phyloP scores from a whole-genome alignment of 768 basidiomycete genomes.

The Termitomyces sp. region DNA sequence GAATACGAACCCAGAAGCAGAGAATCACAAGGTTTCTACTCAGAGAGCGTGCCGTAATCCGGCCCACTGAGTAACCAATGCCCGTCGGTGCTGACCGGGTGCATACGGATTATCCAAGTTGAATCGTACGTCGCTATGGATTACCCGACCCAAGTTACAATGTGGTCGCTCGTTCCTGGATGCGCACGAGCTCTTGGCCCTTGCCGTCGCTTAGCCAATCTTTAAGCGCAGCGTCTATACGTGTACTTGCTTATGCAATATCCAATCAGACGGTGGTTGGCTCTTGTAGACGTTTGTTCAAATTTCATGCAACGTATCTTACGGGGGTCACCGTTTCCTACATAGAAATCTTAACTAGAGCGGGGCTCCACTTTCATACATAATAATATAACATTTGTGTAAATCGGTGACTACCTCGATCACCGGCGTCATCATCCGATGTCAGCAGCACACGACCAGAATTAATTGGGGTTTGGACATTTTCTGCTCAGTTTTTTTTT shows the following conservation, averaged over 20 bases:
- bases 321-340: not conserved
- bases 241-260: not conserved
- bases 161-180: not conserved
- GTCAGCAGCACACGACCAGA: not conserved
- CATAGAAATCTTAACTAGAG: not conserved
- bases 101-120: not conserved
- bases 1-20: not conserved
- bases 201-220: not conserved
- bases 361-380: not conserved
- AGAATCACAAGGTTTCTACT: not conserved
- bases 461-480: not conserved
- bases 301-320: not conserved
- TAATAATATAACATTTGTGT: not conserved
- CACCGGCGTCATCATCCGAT: not conserved
- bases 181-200: not conserved
- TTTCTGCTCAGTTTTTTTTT: not conserved
- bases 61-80: not conserved
- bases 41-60: not conserved
- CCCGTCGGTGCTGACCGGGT: not conserved
- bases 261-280: not conserved
- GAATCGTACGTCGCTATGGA: not conserved
- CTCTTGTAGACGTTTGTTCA: not conserved
- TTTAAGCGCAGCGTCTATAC: not conserved
- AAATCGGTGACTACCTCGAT: not conserved
- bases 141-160: not conserved